phyloP scores from a whole-genome alignment of 768 basidiomycete genomes.

The Tulasnella sp. region DNA sequence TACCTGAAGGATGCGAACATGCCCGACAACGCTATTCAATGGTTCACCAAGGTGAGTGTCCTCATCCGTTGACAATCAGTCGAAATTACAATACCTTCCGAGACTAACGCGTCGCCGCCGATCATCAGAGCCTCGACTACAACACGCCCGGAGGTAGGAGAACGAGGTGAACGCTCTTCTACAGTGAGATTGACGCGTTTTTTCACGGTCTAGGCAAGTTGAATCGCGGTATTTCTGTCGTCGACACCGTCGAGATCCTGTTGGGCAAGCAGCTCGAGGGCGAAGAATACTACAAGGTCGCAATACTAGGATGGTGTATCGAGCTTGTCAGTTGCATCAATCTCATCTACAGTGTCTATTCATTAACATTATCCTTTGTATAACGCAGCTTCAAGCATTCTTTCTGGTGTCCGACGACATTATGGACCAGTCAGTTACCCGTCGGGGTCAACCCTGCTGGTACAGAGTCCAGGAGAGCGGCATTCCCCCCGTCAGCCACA shows the following conservation, averaged over 20 bases:
- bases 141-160: constrained; percentile 68
- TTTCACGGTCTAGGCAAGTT: constrained; percentile 55
- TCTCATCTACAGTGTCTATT: neutral
- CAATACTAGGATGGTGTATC: constrained; percentile 88
- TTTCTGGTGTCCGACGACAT: constrained; percentile 97
- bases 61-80: neutral
- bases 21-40: constrained; percentile 73
- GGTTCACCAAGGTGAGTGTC: constrained; percentile 66
- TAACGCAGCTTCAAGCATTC: constrained; percentile 78
- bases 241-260: constrained; percentile 85
- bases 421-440: constrained; percentile 91
- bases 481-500: constrained; percentile 19
- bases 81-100: neutral
- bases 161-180: neutral
- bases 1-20: constrained; percentile 60
- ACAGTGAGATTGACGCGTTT: neutral
- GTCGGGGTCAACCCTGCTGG: constrained; percentile 93
- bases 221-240: constrained; percentile 92
- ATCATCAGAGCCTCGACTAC: constrained; percentile 65
- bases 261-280: constrained; percentile 58
- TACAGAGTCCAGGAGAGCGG: constrained; percentile 43
- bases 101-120: neutral
- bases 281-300: constrained; percentile 80
- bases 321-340: constrained; percentile 63
- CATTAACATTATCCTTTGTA: neutral